Base-by-base conservation (phyloP, 2,329 filamentous ascomycete genomes). In the Tolypocladium cylindrosporum region DNA sequence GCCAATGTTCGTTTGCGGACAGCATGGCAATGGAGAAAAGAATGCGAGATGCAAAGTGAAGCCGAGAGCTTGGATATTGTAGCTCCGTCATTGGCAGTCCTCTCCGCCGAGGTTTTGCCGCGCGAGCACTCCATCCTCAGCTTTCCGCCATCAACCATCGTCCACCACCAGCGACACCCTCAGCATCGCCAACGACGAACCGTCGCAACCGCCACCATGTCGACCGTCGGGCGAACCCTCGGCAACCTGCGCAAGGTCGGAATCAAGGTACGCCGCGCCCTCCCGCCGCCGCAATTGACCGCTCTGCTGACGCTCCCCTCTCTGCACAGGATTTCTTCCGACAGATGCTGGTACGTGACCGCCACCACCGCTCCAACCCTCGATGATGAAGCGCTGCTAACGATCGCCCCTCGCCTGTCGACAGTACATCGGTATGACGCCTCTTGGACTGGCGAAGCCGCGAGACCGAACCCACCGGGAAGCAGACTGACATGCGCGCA, bases 231-330 rank as follows among this genome's bases (percentile, higher is more conserved):
- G 65, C 88, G 94, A 76, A 97, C 93, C 34, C 76, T 97, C 70
- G 82, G 86, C 75, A 96, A 97, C 74, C 73, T 97, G 71, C 87
- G 91, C 79, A 87, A 85, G 77, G 85, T 96, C 72, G 94, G 94
- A 57, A 70, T 97, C 70, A 96, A 92, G 87, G 91, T 91, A 75
- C 63, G 75, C 56, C 4, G 37, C 50, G 48, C n/a, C 27, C 51
- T 37, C 16, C 9, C 27, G 11, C 27, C 45, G 19, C 42, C 9
- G 8, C 45, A 45, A 61, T 58, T 45, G 52, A 34, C 34, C 45
- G 36, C 11, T n/a, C 58, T 56, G 37, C 57, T 59, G 39, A 55
- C 51, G 57, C 57, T 53, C 59, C 48, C 39, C 6, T 21, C n/a
- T 36, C 57, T 45, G 67, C 51, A 67, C 70, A 96, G 91, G 89